Percentiles rank a stretch among this genome's conserved stretches.
These are phyloP conservation scores for Exophiala xenobiotica DNA, from an alignment of 2,329 filamentous ascomycete species.

Conservation along the genomic window DNA sequence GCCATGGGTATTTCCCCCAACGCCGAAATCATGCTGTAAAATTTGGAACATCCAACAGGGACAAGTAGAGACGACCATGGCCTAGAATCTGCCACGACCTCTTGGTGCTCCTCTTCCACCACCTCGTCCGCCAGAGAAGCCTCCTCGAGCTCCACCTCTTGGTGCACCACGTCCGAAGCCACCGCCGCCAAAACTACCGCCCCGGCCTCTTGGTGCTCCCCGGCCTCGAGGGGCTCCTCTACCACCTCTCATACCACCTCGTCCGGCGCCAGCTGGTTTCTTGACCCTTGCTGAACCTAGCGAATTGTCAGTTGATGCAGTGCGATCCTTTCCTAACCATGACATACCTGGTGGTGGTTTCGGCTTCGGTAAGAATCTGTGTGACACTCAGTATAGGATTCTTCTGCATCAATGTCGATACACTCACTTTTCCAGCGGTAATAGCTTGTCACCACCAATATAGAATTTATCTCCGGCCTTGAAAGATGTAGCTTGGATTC, in stretches of 20 bases:
- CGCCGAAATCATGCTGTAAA: slow-evolving; percentile 43
- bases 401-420: slow-evolving; percentile 6
- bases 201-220: slow-evolving; percentile 33
- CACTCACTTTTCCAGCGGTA: slow-evolving; percentile 78
- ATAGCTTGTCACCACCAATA: slow-evolving; percentile 89
- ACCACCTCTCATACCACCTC: slow-evolving; percentile 49
- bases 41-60: slow-evolving; percentile 25
- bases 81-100: slow-evolving; percentile 22
- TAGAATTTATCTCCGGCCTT: slow-evolving; percentile 97
- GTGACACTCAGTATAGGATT: slow-evolving; percentile 23
- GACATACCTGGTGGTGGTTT: slow-evolving; percentile 62
- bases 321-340: neutral
- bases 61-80: neutral
- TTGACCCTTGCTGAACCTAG: slow-evolving; percentile 52
- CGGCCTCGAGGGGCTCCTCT: slow-evolving; percentile 39
- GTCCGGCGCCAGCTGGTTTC: slow-evolving; percentile 41
- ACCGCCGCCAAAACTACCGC: slow-evolving; percentile 30
- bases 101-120: slow-evolving; percentile 14
- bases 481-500: slow-evolving; percentile 92
- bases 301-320: slow-evolving; percentile 37
- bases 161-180: slow-evolving; percentile 20
- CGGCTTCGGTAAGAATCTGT: slow-evolving; percentile 85
- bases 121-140: slow-evolving; percentile 32
- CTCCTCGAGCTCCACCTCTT: slow-evolving; percentile 34
- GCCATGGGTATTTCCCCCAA: slow-evolving; percentile 38